Conservation (phyloP, 1,139 yeast genomes). For the Kodamaea ohmeri region DNA sequence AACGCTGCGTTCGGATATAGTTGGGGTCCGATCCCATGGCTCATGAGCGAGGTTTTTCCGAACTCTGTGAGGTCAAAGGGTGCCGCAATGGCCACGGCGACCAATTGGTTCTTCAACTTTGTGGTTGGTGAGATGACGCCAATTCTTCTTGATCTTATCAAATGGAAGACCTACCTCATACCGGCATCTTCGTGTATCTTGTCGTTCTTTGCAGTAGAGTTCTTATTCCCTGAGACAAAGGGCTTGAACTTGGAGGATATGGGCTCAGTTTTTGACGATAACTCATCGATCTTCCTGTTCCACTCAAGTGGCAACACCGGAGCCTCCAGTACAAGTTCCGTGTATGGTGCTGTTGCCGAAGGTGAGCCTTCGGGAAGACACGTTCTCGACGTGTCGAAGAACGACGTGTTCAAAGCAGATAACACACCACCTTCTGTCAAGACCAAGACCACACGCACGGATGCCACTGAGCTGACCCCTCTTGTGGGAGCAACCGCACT, state of each 20-base stretch:
- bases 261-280: constrained; percentile 44
- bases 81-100: constrained; percentile 86
- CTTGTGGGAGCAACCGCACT: constrained; percentile 3
- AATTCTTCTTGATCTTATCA: constrained; percentile 68
- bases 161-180: constrained; percentile 78
- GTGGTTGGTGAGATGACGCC: constrained; percentile 92
- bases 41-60: constrained; percentile 88
- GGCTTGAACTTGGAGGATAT: constrained; percentile 87
- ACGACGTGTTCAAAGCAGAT: constrained; percentile 9
- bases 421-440: neutral
- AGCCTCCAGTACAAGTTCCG: constrained; percentile 4
- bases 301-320: constrained; percentile 32
- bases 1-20: constrained; percentile 85
- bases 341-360: constrained; percentile 8
- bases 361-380: constrained; percentile 7
- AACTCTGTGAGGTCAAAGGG: constrained; percentile 87
- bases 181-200: constrained; percentile 76
- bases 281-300: constrained; percentile 43
- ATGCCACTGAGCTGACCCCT: constrained; percentile 6
- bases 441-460: constrained; percentile 1
- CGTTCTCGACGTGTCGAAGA: constrained; percentile 9
- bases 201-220: constrained; percentile 65
- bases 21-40: constrained; percentile 97
- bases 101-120: constrained; percentile 94
- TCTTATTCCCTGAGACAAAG: constrained; percentile 82